A percentile compares a stretch with the other conserved stretches of the same genome.
Conservation (phyloP, 768 basidiomycete genomes). For the Termitomyces sp. region DNA sequence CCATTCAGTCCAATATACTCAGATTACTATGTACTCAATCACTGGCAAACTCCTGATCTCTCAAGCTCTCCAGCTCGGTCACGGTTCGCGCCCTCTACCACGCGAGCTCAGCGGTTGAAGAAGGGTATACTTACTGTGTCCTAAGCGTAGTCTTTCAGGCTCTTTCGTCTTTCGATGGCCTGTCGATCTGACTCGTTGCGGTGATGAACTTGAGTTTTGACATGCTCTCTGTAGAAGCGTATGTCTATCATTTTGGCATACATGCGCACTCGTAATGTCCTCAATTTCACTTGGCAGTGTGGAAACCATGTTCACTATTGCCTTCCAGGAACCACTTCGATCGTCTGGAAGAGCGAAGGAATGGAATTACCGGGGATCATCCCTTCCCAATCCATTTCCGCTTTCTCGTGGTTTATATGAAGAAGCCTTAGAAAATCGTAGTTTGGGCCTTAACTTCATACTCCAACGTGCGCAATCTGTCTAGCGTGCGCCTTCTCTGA, state of each 20-base stretch:
- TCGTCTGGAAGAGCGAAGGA: background rate
- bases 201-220: background rate
- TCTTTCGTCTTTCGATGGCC: background rate
- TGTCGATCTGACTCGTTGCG: background rate
- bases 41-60: background rate
- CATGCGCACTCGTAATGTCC: background rate
- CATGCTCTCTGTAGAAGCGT: background rate
- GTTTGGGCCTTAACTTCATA: background rate
- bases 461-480: background rate
- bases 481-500: background rate
- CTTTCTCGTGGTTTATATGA: background rate
- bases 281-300: background rate
- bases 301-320: background rate
- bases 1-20: background rate
- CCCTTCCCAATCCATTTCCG: background rate
- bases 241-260: background rate
- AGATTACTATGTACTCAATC: background rate
- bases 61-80: background rate
- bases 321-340: background rate
- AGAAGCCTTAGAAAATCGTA: background rate
- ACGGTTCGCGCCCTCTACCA: no score
- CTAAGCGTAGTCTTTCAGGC: background rate
- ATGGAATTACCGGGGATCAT: background rate
- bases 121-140: background rate
- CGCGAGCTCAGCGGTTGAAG: no score